Evolutionary conservation across 2,329 filamentous ascomycete species (phyloP), one percentile per base, ranked within the genome.

Genomic region (Xylaria sp.): DNA sequence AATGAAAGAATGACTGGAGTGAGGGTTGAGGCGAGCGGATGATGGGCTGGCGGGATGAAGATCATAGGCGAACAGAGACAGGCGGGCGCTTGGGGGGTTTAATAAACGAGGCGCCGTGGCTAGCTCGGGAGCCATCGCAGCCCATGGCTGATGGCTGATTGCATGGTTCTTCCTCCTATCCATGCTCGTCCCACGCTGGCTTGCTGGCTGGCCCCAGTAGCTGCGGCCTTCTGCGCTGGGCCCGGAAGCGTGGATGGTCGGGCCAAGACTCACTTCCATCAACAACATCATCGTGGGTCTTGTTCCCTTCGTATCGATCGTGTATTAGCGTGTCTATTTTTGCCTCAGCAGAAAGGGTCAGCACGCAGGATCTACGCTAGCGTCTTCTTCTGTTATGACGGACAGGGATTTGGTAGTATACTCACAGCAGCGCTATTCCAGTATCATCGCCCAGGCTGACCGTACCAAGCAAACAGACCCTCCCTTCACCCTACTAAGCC

Each of bases 1-100:
- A 76, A 74, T 75, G 77, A 78, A 75, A 75, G 75, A 78, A 76
- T 77, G 76, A 78, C 77, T 78, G 48, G 64, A 55, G 68, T 65
- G 58, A 60, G 51, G 65, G 60, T 46, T 37, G 67, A 66, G 54
- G 63, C 41, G 64, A 69, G 63, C 61, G 64, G 57, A 46, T 18
- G 41, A 46, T 67, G 60, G 61, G 60, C 67, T 52, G 56, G 56
- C 54, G 64, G 58, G 68, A 70, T 65, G 70, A 66, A 66, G 70
- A 68, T 51, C 51, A 50, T 34, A 41, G 18, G 55, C 41, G 34
- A 39, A 48, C 41, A 62, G 58, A 60, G 67, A 62, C 51, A 15
- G 70, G 61, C 70, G 57, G 61, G 58, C n/a, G 13, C 58, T 23
- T 44, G 23, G 39, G 39, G 57, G 54, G 56, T 72, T 72, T 72